phyloP scores from a whole-genome alignment of 768 basidiomycete genomes.

The Cystofilobasidium macerans region DNA sequence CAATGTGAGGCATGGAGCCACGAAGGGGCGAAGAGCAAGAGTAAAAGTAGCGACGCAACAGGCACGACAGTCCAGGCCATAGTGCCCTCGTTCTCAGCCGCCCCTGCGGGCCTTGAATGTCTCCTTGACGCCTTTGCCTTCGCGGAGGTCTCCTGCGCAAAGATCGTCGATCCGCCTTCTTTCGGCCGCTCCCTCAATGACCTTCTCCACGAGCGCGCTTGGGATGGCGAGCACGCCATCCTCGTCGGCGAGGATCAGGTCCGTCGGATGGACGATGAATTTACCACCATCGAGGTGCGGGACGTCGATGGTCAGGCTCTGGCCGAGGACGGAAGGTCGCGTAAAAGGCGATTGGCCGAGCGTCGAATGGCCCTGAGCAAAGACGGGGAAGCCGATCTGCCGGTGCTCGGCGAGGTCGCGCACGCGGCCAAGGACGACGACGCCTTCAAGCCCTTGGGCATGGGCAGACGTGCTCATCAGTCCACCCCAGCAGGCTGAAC shows the following conservation, averaged over 20 bases:
- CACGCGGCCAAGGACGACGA: slow-evolving; percentile 19
- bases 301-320: slow-evolving; percentile 45
- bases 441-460: slow-evolving; percentile 5
- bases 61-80: too few relatives aligned
- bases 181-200: slow-evolving; percentile 50
- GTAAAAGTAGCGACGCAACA: too few relatives aligned
- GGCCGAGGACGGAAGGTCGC: slow-evolving; percentile 62
- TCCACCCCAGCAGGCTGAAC: slow-evolving; percentile 9
- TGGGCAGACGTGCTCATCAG: slow-evolving; percentile 14
- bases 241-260: slow-evolving; percentile 73
- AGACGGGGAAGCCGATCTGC: slow-evolving; percentile 35
- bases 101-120: slow-evolving; percentile 49
- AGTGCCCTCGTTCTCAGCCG: too few relatives aligned
- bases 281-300: slow-evolving; percentile 22
- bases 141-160: slow-evolving; percentile 63
- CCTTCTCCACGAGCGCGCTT: slow-evolving; percentile 45
- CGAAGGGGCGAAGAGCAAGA: too few relatives aligned
- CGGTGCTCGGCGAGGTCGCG: slow-evolving; percentile 19
- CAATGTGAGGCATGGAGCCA: too few relatives aligned
- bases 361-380: slow-evolving; percentile 68
- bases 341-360: slow-evolving; percentile 77
- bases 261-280: slow-evolving; percentile 59
- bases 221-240: slow-evolving; percentile 84
- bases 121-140: slow-evolving; percentile 60
- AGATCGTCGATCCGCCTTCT: slow-evolving; percentile 56